Conservation (phyloP, 2,329 filamentous ascomycete species). For the Bretziella fagacearum region DNA sequence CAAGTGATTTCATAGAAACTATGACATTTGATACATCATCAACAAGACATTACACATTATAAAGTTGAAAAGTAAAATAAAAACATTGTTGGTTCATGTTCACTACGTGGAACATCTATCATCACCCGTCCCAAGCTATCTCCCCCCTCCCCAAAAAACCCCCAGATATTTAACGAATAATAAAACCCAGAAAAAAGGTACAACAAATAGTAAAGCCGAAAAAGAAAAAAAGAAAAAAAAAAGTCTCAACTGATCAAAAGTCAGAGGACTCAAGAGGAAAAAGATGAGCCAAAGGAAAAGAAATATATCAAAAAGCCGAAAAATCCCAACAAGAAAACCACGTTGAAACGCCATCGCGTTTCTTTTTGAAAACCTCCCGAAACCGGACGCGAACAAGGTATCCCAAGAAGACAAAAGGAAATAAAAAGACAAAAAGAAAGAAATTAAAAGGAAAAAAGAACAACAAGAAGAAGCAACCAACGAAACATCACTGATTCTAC, state of each 20-base stretch:
- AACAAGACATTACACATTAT: too few relatives aligned
- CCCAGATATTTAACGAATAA: constrained; percentile 1
- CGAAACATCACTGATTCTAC: constrained; percentile 22
- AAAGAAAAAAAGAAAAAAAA: constrained; percentile 7
- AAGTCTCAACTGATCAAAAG: background rate
- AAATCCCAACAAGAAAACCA: too few relatives aligned
- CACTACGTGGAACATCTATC: constrained; percentile 14
- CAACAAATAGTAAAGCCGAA: constrained; percentile 1
- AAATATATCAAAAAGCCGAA: too few relatives aligned
- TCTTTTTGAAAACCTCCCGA: constrained; percentile 6
- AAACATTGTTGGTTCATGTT: too few relatives aligned
- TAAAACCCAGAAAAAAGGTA: background rate
- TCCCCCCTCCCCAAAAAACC: background rate
- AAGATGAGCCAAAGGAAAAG: too few relatives aligned
- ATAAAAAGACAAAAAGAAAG: constrained; percentile 1
- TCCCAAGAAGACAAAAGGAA: constrained; percentile 9
- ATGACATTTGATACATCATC: background rate
- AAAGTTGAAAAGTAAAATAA: too few relatives aligned
- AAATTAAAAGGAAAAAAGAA: constrained; percentile 5
- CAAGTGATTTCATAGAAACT: background rate
- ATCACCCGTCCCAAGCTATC: constrained; percentile 1
- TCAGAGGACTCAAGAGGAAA: too few relatives aligned
- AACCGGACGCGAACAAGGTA: constrained; percentile 13
- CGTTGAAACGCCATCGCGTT: constrained; percentile 5
- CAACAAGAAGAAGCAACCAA: constrained; percentile 1